Conservation (phyloP, 441 rosid species). For the Manihot esculenta region DNA sequence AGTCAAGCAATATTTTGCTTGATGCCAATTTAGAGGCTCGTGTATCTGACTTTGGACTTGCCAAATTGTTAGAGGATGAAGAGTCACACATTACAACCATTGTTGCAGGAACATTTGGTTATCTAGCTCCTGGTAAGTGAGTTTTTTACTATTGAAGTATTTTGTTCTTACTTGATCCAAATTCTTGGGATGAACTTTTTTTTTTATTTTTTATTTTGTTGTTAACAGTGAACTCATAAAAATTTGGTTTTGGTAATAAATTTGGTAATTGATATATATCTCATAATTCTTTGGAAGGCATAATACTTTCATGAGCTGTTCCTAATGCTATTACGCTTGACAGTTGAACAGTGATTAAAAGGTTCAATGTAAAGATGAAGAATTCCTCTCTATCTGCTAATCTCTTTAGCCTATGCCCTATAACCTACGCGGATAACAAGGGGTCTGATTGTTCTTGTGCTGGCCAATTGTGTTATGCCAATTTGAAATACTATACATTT, state of each 20-base stretch:
- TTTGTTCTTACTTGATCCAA: constrained; percentile 7
- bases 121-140: constrained; percentile 91
- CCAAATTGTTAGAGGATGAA: constrained; percentile 90
- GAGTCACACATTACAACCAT: constrained; percentile 98
- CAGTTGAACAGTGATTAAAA: background rate
- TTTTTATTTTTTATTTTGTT: background rate
- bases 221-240: background rate
- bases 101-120: constrained; percentile 99
- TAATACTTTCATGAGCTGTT: constrained; percentile 1
- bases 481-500: background rate
- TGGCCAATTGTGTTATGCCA: background rate
- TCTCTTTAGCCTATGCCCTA: constrained; percentile 13
- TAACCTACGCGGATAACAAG: background rate
- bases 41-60: constrained; percentile 97
- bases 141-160: constrained; percentile 13
- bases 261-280: too few relatives aligned
- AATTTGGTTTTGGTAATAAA: background rate
- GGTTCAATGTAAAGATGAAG: background rate
- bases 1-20: constrained; percentile 94
- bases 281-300: background rate
- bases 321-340: background rate
- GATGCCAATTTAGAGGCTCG: constrained; percentile 98
- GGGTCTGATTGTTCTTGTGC: constrained; percentile 6
- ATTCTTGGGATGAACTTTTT: constrained; percentile 6
- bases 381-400: background rate